These are phyloP conservation scores for Paraphysoderma sedebokerense DNA, from an alignment of 371 early-diverging fungal species.

Conservation along the genomic window DNA sequence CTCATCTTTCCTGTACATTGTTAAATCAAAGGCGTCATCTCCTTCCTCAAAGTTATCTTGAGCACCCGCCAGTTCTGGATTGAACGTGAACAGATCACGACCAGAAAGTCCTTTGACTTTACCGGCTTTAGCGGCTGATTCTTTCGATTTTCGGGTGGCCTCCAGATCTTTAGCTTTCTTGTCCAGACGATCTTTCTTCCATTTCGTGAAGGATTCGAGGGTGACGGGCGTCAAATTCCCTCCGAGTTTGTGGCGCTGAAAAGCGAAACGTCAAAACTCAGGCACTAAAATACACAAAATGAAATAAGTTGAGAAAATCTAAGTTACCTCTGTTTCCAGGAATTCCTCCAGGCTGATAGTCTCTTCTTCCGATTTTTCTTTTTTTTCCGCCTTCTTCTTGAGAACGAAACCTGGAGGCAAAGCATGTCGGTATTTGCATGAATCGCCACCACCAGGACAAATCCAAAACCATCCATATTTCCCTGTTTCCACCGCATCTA, in stretches of 20 bases:
- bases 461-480: constrained; percentile 99
- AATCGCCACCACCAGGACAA: constrained; percentile 79
- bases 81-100: constrained; percentile 93
- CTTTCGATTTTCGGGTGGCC: constrained; percentile 57
- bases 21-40: constrained; percentile 40
- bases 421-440: constrained; percentile 68
- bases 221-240: constrained; percentile 91
- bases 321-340: constrained; percentile 71
- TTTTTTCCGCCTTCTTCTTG: constrained; percentile 65
- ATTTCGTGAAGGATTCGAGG: constrained; percentile 77
- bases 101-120: constrained; percentile 86
- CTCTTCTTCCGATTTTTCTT: constrained; percentile 50
- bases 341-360: constrained; percentile 89
- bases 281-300: constrained; percentile 1
- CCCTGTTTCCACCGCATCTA: constrained; percentile 93
- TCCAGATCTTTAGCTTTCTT: constrained; percentile 50
- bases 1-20: constrained; percentile 27
- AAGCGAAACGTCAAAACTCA: not conserved
- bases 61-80: constrained; percentile 70
- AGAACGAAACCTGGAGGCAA: constrained; percentile 95
- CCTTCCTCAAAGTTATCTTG: constrained; percentile 57
- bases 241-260: constrained; percentile 83
- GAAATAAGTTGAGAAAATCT: not conserved
- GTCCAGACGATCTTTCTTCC: constrained; percentile 81
- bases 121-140: constrained; percentile 80